Evolutionary conservation across 805 yeast genomes (phyloP).

Genomic region (Candida khao-thaluensis): DNA sequence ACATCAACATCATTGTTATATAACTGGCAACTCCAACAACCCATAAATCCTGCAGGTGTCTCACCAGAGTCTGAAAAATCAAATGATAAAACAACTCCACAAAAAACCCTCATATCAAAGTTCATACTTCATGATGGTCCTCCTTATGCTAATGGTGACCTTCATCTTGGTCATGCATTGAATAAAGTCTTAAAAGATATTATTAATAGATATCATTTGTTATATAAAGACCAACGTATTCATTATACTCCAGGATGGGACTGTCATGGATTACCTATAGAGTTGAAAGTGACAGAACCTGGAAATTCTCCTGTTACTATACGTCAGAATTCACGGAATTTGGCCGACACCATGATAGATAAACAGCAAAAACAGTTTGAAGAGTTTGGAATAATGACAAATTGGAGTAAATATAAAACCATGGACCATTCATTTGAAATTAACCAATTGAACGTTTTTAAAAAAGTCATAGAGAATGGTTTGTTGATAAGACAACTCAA

Average conservation of each 20-base stretch:
- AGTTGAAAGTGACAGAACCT: conserved; percentile 63
- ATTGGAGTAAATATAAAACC: conserved; percentile 76
- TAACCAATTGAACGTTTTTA: conserved; percentile 71
- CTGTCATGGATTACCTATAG: conserved; percentile 97
- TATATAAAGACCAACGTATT: conserved; percentile 56
- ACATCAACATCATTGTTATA: conserved; percentile 62
- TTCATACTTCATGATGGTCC: conserved; percentile 95
- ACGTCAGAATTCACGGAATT: conserved; percentile 61
- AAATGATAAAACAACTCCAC: background rate
- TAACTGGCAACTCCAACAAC: conserved; percentile 46
- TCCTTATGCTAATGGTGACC: conserved; percentile 94
- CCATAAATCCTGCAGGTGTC: conserved; percentile 19
- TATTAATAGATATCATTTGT: conserved; percentile 66
- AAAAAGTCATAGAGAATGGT: conserved; percentile 59
- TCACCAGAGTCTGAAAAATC: no score
- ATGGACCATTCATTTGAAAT: conserved; percentile 69
- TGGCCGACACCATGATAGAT: conserved; percentile 67
- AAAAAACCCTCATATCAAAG: conserved; percentile 14
- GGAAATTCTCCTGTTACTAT: conserved; percentile 43
- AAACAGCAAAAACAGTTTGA: conserved; percentile 64
- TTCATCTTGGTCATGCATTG: conserved; percentile 90
- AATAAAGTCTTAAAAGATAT: conserved; percentile 90
- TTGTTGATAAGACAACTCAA: conserved; percentile 80
- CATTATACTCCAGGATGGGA: conserved; percentile 95
- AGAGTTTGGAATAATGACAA: conserved; percentile 77